phyloP scores from a whole-genome alignment of 257 asterid species.

The Phtheirospermum japonicum region DNA sequence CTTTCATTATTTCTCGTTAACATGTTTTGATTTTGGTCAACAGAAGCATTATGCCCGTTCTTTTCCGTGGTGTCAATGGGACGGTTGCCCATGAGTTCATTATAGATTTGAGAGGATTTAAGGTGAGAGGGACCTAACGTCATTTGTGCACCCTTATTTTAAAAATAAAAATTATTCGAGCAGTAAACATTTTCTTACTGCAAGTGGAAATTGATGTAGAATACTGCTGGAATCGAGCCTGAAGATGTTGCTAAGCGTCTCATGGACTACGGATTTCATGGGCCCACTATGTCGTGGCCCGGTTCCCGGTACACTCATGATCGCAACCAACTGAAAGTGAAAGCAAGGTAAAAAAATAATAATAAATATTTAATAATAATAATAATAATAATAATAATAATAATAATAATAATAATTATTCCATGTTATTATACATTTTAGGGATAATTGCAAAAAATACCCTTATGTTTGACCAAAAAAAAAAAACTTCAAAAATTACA shows the following conservation, averaged over 20 bases:
- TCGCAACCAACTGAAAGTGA: slow-evolving; percentile 99
- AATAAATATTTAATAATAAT: no score
- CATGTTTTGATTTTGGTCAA: background rate
- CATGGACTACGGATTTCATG: slow-evolving; percentile 97
- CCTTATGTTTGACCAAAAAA: no score
- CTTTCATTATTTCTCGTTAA: background rate
- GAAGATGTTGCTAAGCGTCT: slow-evolving; percentile 99
- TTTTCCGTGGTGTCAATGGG: slow-evolving; percentile 96
- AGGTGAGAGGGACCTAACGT: slow-evolving; percentile 39
- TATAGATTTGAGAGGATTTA: slow-evolving; percentile 82
- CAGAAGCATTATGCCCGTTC: slow-evolving; percentile 87
- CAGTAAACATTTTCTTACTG: background rate
- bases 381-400: no score
- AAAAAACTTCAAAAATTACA: background rate
- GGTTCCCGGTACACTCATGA: slow-evolving; percentile 99
- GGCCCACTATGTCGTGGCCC: slow-evolving; percentile 99
- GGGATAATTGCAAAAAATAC: no score
- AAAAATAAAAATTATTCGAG: background rate
- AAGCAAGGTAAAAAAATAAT: slow-evolving; percentile 97
- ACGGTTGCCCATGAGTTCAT: slow-evolving; percentile 95
- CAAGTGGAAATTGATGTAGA: slow-evolving; percentile 38
- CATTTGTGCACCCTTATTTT: background rate
- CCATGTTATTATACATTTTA: no score
- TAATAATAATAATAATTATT: no score
- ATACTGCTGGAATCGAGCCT: slow-evolving; percentile 95